Base-by-base conservation (phyloP, 106 monocot genomes). In the Triglochin maritima region DNA sequence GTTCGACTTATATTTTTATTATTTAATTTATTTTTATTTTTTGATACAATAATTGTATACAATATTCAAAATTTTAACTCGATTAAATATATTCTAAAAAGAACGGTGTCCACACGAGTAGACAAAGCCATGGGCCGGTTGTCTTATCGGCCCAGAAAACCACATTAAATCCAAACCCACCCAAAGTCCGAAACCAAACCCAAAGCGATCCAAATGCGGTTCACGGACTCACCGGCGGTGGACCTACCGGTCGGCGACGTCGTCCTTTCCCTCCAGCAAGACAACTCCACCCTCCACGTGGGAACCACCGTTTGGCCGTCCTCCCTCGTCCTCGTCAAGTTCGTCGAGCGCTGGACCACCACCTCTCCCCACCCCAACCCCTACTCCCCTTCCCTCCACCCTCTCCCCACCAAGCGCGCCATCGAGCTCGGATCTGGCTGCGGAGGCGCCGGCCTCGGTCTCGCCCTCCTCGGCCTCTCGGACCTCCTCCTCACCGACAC, bases 241-340 rank as follows among this genome's bases (percentile, higher is more conserved):
- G 84, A 86, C 49, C 91, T 98, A 17, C 52, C 81, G 49, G 84
- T 89, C n/a, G 77, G 70, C 74, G 72, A 68, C 73, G 54, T 77
- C 60, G 73, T 68, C 17, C 88, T 98, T 52, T 69, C 80, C 9
- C 75, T 91, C 75, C 85, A 88, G 70, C 86, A 98, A 66, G 91
- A 91, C 80, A 91, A 98, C 82, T 76, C 68, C 45, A 86, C 96
- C 57, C 73, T 98, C 50, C 86, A 98, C 73, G 96, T 98, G 17
- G 96, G 96, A 65, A 98, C 91, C 68, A 86, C 88, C 75, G 88
- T 91, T 64, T 98, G 96, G 91, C 86, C 96, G 2, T 91, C 82
- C 82, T 98, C 96, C 67, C 91, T 98, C 82, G 78, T 91, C 80
- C 91, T 98, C 64, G 91, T 81, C 69, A 98, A 98, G 71, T 98